Conservation (phyloP, 1,284 basidiomycete species). For the Wallemia mellicola region DNA sequence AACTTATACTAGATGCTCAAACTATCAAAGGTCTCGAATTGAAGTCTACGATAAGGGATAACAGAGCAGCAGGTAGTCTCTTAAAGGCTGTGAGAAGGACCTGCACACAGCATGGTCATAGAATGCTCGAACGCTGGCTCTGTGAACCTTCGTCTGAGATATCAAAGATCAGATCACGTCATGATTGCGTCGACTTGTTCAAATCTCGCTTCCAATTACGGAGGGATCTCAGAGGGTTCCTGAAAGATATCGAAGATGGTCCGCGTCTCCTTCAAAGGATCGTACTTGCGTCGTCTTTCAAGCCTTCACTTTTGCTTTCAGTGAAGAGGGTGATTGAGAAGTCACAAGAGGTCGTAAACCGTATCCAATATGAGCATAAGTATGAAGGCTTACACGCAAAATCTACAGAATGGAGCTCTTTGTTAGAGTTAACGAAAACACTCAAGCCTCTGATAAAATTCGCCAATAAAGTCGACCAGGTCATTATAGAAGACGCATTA, state of each 20-base stretch:
- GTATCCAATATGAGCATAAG: background rate
- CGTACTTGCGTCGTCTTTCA: constrained; percentile 12
- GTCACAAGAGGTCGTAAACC: background rate
- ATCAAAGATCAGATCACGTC: constrained; percentile 36
- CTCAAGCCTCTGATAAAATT: background rate
- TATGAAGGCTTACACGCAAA: too few species aligned
- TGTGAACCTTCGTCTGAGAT: constrained; percentile 62
- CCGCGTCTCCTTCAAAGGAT: constrained; percentile 52
- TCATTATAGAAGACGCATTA: background rate
- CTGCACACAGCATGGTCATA: constrained; percentile 43
- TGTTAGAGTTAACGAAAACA: background rate
- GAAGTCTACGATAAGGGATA: constrained; percentile 40
- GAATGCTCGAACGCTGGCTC: constrained; percentile 41
- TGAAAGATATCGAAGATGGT: constrained; percentile 37
- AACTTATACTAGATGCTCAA: constrained; percentile 70
- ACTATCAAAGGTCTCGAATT: constrained; percentile 73
- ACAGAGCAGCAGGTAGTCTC: constrained; percentile 40
- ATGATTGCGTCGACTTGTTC: constrained; percentile 52
- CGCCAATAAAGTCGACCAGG: background rate
- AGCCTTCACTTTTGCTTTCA: background rate
- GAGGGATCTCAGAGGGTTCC: constrained; percentile 29
- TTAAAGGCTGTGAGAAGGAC: constrained; percentile 49
- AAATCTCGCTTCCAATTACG: constrained; percentile 30
- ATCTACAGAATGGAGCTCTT: background rate
- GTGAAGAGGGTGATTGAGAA: background rate